A percentile compares a stretch with the other conserved stretches of the same genome.
Conservation (phyloP, 225 moss, liverwort and hornwort genomes). For the Pleurozium schreberi region DNA sequence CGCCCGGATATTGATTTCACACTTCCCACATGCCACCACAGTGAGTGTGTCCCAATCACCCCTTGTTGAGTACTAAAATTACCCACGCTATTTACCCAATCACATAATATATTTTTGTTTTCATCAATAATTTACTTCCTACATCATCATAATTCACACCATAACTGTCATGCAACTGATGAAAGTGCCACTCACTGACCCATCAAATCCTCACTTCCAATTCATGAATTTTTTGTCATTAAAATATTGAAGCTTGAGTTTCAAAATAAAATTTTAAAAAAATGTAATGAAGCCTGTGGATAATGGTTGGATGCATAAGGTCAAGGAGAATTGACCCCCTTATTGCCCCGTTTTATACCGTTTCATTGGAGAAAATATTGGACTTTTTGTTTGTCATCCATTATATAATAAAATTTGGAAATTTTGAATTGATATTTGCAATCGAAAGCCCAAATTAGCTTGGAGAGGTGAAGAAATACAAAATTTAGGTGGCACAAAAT, state of each 20-base stretch:
- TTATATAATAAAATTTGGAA: too few relatives aligned
- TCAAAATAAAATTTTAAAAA: too few relatives aligned
- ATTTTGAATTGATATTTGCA: too few relatives aligned
- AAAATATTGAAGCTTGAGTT: background rate
- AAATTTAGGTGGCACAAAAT: too few relatives aligned
- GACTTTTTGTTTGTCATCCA: too few relatives aligned
- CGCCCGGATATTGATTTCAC: conserved; percentile 6
- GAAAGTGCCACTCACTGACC: background rate
- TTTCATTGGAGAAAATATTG: too few relatives aligned
- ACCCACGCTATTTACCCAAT: background rate
- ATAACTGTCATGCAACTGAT: background rate
- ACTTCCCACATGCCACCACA: background rate
- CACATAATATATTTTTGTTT: background rate
- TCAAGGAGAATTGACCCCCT: too few relatives aligned
- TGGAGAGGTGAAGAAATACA: too few relatives aligned
- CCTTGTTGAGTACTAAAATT: background rate
- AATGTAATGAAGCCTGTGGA: background rate
- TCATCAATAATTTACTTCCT: background rate
- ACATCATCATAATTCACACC: background rate
- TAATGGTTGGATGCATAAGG: background rate
- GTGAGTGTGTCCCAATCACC: background rate
- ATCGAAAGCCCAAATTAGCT: too few relatives aligned
- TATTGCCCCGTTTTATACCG: too few relatives aligned
- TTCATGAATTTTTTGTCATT: background rate
- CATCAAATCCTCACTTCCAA: background rate